Evolutionary conservation across 352 stramenopile species (phyloP), one percentile per base, ranked within the genome.

Genomic region (Phytophthora cactorum): DNA sequence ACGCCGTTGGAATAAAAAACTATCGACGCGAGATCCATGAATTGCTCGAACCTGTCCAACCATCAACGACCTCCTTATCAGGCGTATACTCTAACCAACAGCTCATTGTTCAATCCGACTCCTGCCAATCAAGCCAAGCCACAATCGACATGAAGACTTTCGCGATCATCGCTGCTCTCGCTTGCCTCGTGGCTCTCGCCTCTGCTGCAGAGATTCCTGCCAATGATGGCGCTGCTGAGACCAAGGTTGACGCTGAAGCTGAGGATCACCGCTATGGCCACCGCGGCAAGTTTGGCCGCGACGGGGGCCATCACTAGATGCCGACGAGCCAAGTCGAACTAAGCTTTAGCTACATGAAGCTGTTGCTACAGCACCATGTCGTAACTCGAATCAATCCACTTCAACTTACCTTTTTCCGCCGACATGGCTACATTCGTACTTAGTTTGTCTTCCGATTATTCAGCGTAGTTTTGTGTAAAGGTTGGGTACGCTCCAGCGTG

Each of bases 131-230:
- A 17, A 52, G 8, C 34, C 15, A 29, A 58, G 12, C 43, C 25
- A 17, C 17, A 22, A 44, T 14, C 25, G 11, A 44, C 6, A 73
- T 73, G 66, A 73, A 73, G 59, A 69, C 53, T 51, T 56, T 73
- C 41, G 52, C 52, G 2, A 47, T 73, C 28, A 25, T 56, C 4
- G 39, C 59, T 58, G 66, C 39, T 22, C 27, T 73, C n/a, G 59
- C 66, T 25, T 60, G 15, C 27, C 3, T 60, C 17, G 58, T 49
- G 11, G 45, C 59, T 41, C 17, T 67, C 14, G 38, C 53, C 4
- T 38, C 43, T 38, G 66, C 52, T 34, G 53, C 39, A 39, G 52
- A 59, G 2, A 28, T 29, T 8, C 38, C 17, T 44, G 22, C 17
- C 50, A 54, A 54, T 15, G 49, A 41, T 14, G 31, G 12, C 2